phyloP scores from a whole-genome alignment of 2,329 filamentous ascomycete genomes.

The Didymella pomorum region DNA sequence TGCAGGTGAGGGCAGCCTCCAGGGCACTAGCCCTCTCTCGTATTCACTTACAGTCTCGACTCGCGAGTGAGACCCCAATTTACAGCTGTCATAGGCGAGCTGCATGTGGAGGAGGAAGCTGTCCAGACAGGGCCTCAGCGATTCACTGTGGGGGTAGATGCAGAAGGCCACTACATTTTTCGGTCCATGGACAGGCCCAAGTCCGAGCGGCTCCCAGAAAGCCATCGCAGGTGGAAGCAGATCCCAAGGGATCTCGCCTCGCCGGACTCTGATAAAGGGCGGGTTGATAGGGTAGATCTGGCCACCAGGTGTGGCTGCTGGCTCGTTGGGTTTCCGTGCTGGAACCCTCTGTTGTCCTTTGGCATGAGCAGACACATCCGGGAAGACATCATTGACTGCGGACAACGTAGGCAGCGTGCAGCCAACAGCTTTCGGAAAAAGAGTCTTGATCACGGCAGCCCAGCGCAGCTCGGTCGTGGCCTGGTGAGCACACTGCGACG shows the following conservation, averaged over 20 bases:
- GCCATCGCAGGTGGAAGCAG: constrained; percentile 75
- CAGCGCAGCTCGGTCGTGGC: constrained; percentile 38
- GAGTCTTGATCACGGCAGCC: constrained; percentile 31
- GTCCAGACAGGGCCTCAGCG: constrained; percentile 67
- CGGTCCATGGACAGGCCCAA: constrained; percentile 72
- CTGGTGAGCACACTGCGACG: neutral
- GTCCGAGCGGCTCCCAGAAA: constrained; percentile 83
- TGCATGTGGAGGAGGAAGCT: constrained; percentile 73
- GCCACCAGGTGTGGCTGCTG: constrained; percentile 35
- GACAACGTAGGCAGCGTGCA: constrained; percentile 43
- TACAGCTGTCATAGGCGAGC: constrained; percentile 76
- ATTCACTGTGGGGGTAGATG: constrained; percentile 72
- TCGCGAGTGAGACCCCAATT: constrained; percentile 70
- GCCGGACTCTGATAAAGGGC: constrained; percentile 75
- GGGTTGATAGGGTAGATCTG: constrained; percentile 62
- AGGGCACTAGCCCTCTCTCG: constrained; percentile 45
- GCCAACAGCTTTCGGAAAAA: constrained; percentile 45
- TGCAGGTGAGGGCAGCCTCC: constrained; percentile 26
- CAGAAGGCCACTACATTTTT: constrained; percentile 78
- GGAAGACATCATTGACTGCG: constrained; percentile 58
- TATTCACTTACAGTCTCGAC: constrained; percentile 51
- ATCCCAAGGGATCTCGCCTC: constrained; percentile 73
- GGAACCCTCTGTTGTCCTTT: constrained; percentile 47
- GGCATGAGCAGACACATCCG: constrained; percentile 41
- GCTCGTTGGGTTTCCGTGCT: constrained; percentile 44